Evolutionary conservation across 208 protist species (phyloP), one percentile per base, ranked within the genome.

Genomic region (Trypanosoma rangeli): DNA sequence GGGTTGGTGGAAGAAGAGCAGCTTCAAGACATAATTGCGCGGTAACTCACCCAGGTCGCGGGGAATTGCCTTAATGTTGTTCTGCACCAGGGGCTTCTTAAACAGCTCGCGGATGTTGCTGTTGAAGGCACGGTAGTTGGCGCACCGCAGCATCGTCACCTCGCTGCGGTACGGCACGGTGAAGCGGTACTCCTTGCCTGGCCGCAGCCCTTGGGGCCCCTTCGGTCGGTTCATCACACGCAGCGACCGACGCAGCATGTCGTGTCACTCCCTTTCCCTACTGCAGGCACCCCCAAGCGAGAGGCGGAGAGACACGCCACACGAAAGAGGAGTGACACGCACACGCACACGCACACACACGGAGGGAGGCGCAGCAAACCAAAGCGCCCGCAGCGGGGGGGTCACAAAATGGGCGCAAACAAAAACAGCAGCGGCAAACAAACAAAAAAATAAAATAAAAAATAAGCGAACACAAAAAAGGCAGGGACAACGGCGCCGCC

Each of bases 1-100:
- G 0, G 92, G 92, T 77, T 97, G 92, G 67, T 97, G 87, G 69
- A 94, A 86, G 67, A 94, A 94, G 46, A 97, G 84, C 48, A 90
- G 70, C 71, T 87, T 87, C 20, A 97, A 62, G 13, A 94, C 80
- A 61, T 94, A 97, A 73, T 93, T 88, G 29, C 92, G 87, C 26
- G 92, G 92, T 24, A 97, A 68, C 78, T 97, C 89, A 20, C 92
- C 92, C 33, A 97, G 62, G 71, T 97, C 92, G 55, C 92, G 83
- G 20, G 92, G 92, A 33, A 94, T 84, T 37, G 87, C 89, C 76
- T 90, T 94, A 67, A 94, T 86, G 73, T 94, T 93, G 58, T 91
- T 96, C 66, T 76, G 58, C 63, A 78, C 64, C 33, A 90, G 62
- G 16, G 88, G 87, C 68, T 85, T 84, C 74, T 94, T 96, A 78